Evolutionary conservation across 2,329 filamentous ascomycete genomes (phyloP).

Genomic region (Aspergillus fischeri): DNA sequence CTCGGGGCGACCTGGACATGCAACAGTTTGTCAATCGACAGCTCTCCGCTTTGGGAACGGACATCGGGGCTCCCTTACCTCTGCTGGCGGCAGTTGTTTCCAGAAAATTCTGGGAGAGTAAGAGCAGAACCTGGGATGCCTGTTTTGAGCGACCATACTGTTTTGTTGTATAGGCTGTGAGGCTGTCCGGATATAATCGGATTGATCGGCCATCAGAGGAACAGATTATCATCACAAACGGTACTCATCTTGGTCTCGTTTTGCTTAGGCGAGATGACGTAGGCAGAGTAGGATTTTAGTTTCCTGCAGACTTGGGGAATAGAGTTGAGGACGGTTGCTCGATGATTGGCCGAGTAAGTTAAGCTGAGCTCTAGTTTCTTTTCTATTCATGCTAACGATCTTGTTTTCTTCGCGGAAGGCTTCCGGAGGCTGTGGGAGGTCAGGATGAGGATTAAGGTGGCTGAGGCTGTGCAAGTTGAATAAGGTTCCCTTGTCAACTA

Average conservation of each 20-base stretch:
- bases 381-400: not conserved
- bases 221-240: not conserved
- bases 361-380: not conserved
- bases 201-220: not conserved
- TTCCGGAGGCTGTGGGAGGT: not conserved
- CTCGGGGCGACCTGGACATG: not conserved
- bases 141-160: slow-evolving; percentile 3
- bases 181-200: not conserved
- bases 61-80: not conserved
- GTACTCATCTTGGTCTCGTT: not conserved
- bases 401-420: not conserved
- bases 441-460: not conserved
- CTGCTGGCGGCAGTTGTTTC: not conserved
- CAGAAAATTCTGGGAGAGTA: slow-evolving; percentile 2
- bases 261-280: not conserved
- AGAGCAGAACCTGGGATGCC: not conserved
- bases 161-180: not conserved
- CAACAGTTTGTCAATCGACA: not conserved
- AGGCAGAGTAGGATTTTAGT: not conserved
- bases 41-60: not conserved
- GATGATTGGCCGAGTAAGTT: not conserved
- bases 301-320: not conserved
- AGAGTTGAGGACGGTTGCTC: too few species aligned
- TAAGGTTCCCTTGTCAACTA: not conserved
- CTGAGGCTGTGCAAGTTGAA: not conserved